Evolutionary conservation across 257 asterid species (phyloP), one percentile per base, ranked within the genome.

Genomic region (Prunella vulgaris): DNA sequence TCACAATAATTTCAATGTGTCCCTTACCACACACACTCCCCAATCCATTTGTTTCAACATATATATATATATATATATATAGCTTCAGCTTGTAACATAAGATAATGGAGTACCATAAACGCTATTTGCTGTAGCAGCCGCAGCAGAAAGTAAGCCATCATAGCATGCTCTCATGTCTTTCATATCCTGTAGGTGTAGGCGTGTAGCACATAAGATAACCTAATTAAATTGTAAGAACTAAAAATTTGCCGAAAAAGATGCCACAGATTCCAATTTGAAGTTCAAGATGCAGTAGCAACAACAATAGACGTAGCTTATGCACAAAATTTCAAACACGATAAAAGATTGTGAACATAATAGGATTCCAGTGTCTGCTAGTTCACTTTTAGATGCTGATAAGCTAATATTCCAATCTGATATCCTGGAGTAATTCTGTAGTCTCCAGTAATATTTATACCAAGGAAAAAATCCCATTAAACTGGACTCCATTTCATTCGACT

Each of bases 121-220:
- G 69, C 96, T 86, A 66, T 92, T 92, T 33, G 96, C 85, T 10
- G 95, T 84, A 10, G 96, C 98, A 24, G 98, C 98, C 21, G 98
- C 98, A 2, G 98, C 98, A 71, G 94, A 92, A 66, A 92, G 98
- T 53, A 92, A 78, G 73, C 92, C 84, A 82, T 92, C 98, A 64
- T 85, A 92, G 84, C 96, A 87, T 61, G 82, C 78, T 79, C 90
- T 82, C 96, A 92, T 89, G 75, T 92, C 96, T 66, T 86, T 87
- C 95, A 92, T 89, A 75, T 91, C 96, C 96, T 91, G 83, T 69
- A 71, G 80, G 38, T 56, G 48, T n/a, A n/a, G n/a, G n/a, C 28
- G 28, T n/a, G n/a, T 33, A 67, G 70, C 7, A 53, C 54, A 68
- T 12, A 15, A 54, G 52, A 40, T 18, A 54, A n/a, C 17, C 63